A percentile compares a stretch with the other conserved stretches of the same genome.
Evolutionary conservation across 306 rosid species (phyloP).

Genomic region (Prunus mongolica): DNA sequence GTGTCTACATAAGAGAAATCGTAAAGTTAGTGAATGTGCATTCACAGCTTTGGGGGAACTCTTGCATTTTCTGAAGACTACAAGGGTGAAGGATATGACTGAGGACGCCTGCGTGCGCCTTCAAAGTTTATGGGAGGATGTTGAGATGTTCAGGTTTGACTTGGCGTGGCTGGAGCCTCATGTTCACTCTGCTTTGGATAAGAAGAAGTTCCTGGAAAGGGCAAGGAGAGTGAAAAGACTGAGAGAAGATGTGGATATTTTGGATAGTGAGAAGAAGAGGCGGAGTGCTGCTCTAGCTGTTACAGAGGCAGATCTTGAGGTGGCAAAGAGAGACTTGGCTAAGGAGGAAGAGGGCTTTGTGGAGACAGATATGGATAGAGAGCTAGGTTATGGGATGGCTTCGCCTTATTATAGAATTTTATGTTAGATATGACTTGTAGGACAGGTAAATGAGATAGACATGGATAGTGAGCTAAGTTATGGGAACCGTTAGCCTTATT

Average conservation of each 20-base stretch:
- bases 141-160: constrained; percentile 1
- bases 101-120: not conserved
- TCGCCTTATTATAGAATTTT: not conserved
- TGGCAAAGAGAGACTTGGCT: constrained; percentile 3
- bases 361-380: not conserved
- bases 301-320: not conserved
- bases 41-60: not conserved
- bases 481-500: not conserved
- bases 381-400: not conserved
- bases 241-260: not conserved
- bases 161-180: constrained; percentile 5
- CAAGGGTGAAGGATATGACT: not conserved
- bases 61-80: constrained; percentile 2
- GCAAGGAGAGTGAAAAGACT: constrained; percentile 3
- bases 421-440: not conserved
- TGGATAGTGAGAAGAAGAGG: not conserved
- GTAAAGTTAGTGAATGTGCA: not conserved
- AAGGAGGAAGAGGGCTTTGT: not conserved
- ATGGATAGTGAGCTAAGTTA: not conserved
- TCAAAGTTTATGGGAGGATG: constrained; percentile 8
- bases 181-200: constrained; percentile 6
- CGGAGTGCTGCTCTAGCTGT: not conserved
- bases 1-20: not conserved
- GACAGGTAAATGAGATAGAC: not conserved
- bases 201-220: constrained; percentile 5